A percentile compares a stretch with the other conserved stretches of the same genome.
These are phyloP conservation scores for Areca catechu DNA, from an alignment of 176 grass and related monocot genomes.

Conservation along the genomic window DNA sequence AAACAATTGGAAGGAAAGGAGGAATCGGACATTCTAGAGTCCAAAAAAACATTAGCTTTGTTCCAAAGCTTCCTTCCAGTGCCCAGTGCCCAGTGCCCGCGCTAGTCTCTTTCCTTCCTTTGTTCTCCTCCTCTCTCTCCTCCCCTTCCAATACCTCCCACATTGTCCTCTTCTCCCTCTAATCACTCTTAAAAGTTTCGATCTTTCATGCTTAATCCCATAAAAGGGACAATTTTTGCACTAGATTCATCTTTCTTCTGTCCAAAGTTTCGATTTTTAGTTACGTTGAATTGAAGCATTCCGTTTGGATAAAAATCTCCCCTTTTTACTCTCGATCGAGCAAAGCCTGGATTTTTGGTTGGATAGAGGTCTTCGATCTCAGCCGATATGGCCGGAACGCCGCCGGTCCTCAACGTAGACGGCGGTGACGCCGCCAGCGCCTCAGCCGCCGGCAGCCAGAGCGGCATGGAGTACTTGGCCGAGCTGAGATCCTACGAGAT, in stretches of 20 bases:
- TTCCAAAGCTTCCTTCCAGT: too few relatives aligned
- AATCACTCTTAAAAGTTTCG: neutral
- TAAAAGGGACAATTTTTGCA: too few relatives aligned
- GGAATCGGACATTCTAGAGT: too few relatives aligned
- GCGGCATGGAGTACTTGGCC: constrained; percentile 6
- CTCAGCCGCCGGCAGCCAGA: too few relatives aligned
- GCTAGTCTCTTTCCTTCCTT: neutral
- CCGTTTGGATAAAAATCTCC: constrained; percentile 6
- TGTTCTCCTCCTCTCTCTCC: neutral
- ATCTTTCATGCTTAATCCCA: constrained; percentile 1
- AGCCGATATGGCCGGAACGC: constrained; percentile 27
- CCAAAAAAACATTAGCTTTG: too few relatives aligned
- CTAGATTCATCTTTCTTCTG: constrained; percentile 1
- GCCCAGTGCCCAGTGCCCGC: neutral
- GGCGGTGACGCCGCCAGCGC: constrained; percentile 30
- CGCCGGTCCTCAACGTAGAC: constrained; percentile 54
- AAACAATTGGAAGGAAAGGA: too few relatives aligned
- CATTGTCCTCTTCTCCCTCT: neutral
- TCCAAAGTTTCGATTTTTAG: constrained; percentile 23
- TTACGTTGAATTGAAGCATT: constrained; percentile 1
- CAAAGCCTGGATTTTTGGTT: constrained; percentile 3
- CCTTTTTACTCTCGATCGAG: neutral
- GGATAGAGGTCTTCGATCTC: neutral
- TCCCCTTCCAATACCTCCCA: constrained; percentile 12
- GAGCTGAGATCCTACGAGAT: constrained; percentile 89